Percentiles rank a stretch among this genome's conserved stretches.
These are phyloP conservation scores for Penicillium sp. DNA, from an alignment of 2,329 filamentous ascomycete genomes.

Conservation along the genomic window DNA sequence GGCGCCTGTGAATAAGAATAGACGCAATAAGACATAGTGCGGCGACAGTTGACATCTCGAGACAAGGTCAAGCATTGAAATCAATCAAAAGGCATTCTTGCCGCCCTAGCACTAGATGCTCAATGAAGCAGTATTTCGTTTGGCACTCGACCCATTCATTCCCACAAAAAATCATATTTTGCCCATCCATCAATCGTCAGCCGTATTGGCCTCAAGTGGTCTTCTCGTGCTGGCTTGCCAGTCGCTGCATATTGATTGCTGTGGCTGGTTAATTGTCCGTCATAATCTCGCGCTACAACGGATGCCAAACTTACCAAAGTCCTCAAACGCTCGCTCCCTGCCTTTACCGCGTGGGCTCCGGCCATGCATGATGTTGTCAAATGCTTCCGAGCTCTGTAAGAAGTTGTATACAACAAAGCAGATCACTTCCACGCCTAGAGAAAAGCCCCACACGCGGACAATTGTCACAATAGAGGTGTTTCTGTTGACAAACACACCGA, in stretches of 20 bases:
- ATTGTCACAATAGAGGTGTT: constrained; percentile 78
- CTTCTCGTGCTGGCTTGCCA: constrained; percentile 90
- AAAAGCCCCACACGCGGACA: constrained; percentile 87
- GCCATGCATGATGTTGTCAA: constrained; percentile 92
- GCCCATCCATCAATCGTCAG: background rate
- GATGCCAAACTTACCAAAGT: constrained; percentile 68
- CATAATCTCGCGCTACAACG: background rate
- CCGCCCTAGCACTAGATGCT: background rate
- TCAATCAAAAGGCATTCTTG: background rate
- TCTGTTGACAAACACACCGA: constrained; percentile 73
- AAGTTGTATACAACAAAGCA: constrained; percentile 82
- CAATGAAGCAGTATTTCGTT: background rate
- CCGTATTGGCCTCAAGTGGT: constrained; percentile 56
- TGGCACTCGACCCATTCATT: background rate
- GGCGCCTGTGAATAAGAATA: background rate
- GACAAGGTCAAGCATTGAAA: background rate
- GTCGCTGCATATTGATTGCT: constrained; percentile 87
- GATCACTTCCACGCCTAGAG: constrained; percentile 71
- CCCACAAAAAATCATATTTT: background rate
- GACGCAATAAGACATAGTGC: background rate
- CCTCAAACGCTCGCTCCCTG: constrained; percentile 79
- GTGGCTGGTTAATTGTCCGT: constrained; percentile 47
- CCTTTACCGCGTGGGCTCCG: constrained; percentile 77
- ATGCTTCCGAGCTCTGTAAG: constrained; percentile 74
- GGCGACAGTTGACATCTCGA: background rate